Base-by-base conservation (phyloP, 768 basidiomycete species). In the Lactarius indigo region DNA sequence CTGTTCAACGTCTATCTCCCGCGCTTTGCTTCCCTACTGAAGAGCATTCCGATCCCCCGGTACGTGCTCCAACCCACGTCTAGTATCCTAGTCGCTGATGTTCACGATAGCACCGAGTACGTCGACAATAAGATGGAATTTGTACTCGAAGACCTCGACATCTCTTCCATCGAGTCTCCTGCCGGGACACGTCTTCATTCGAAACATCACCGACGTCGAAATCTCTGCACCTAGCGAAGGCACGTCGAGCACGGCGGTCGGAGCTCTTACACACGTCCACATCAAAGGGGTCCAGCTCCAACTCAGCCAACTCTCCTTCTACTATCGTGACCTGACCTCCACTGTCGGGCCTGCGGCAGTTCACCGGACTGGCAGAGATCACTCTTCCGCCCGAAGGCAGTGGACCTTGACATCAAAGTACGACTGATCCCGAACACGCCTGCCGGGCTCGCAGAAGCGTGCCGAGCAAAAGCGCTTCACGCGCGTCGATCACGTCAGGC, bases 1-100 rank as follows among this genome's bases (percentile, higher is more conserved):
- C 66, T 93, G 8, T 87, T 91, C 79, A 90, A 88, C 71, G 88
- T 92, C 18, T 93, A 92, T 72, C 74, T 90, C 1, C 92, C 91
- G 18, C 82, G 83, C 10, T 39, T 84, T 1, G 73, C 89, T 63
- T 70, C 66, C 31, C 76, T 83, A 72, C 68, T 90, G 73, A 84
- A 84, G 70, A 83, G 84, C 61, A 75, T 91, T 17, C 89, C 89
- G 13, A 89, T 91, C 59, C 90, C 90, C 7, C 82, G 89, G 89
- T 85, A 64, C 20, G 79, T 70, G 2, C 26, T 17, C 2, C 26
- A 1, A 20, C 37, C 20, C 31, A 17, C 1, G 2, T 1, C 35
- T 12, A 30, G 18, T 65, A 9, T 23, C 8, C 55, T 8, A n/a
- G 13, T 39, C 4, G 13, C 12, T 54, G 18, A 67, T 70, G 7